Base-by-base conservation (phyloP, 352 stramenopile species). In the Phytophthora pini region DNA sequence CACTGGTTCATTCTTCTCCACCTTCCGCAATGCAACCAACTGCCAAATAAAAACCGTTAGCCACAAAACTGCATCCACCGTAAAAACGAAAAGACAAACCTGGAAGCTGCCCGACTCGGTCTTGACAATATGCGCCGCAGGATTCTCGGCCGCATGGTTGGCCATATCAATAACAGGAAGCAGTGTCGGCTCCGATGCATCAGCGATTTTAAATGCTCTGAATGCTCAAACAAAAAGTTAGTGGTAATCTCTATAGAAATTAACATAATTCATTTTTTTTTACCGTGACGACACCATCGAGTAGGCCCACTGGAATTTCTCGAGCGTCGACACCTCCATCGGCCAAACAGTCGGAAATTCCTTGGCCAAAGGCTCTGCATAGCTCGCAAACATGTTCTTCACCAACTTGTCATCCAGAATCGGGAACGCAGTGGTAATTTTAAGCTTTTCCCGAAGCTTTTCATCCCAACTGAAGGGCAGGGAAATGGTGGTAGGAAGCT, bases 161-260 rank as follows among this genome's bases (percentile, higher is more conserved):
- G 80, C 84, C 84, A 93, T 93, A 56, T 93, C 82, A 55, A 93
- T 93, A 12, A 90, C 82, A 2, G 84, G 84, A 20, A 93, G 65
- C 10, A 93, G 50, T 38, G 82, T 90, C 39, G 82, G 82, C 40
- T 90, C 82, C 17, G 64, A 60, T 8, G 20, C 55, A 50, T 64
- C 64, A 15, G 51, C 52, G 56, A 79, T 45, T 20, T 65, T 78
- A 45, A 88, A 88, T 13, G 84, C 84, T 48, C 79, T 90, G 27
- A 22, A 5, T 17, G 17, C 17, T 17, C 17, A 17, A 17, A 17
- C 17, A 17, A 15, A 38, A 54, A 29, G 11, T 52, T 26, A 63
- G 45, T 41, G 22, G 46, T 31, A 5, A 15, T 10, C n/a, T 45
- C 27, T 8, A 48, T 10, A 34, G 9, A 10, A 34, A 34, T 34